A percentile compares a stretch with the other conserved stretches of the same genome.
Conservation (phyloP, 352 stramenopile species). For the Stramenopiles sp. region DNA sequence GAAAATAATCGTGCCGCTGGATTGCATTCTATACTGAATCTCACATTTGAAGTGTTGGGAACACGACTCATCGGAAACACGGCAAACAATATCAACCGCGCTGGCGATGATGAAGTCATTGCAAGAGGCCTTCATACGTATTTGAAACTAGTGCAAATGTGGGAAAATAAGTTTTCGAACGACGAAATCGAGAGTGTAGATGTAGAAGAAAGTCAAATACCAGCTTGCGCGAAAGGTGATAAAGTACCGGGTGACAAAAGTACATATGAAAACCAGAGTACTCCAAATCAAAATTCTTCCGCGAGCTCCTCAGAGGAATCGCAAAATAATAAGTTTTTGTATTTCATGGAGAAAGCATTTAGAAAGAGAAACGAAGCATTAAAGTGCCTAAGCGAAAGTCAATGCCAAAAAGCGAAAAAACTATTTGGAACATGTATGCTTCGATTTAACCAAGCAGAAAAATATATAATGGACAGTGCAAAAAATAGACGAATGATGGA, state of each 20-base stretch:
- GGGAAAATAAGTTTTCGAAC: background rate
- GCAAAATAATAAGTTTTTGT: background rate
- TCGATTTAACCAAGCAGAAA: background rate
- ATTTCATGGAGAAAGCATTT: background rate
- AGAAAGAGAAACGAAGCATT: background rate
- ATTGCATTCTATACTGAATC: background rate
- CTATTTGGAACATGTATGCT: background rate
- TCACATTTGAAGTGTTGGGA: background rate
- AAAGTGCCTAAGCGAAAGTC: background rate
- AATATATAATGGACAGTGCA: background rate
- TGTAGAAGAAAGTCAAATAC: background rate
- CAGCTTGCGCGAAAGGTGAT: background rate
- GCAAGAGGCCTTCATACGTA: background rate
- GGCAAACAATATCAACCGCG: background rate
- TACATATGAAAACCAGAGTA: background rate
- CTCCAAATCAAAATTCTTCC: too few relatives aligned
- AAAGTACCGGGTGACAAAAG: background rate
- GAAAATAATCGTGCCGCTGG: background rate
- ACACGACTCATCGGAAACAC: background rate
- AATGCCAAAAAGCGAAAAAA: background rate
- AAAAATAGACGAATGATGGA: background rate
- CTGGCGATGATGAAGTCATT: background rate
- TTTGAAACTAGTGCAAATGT: background rate
- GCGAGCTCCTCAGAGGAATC: too few relatives aligned
- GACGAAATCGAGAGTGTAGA: background rate